Conservation (phyloP, 352 stramenopile genomes). For the Saprolegnia parasitica region DNA sequence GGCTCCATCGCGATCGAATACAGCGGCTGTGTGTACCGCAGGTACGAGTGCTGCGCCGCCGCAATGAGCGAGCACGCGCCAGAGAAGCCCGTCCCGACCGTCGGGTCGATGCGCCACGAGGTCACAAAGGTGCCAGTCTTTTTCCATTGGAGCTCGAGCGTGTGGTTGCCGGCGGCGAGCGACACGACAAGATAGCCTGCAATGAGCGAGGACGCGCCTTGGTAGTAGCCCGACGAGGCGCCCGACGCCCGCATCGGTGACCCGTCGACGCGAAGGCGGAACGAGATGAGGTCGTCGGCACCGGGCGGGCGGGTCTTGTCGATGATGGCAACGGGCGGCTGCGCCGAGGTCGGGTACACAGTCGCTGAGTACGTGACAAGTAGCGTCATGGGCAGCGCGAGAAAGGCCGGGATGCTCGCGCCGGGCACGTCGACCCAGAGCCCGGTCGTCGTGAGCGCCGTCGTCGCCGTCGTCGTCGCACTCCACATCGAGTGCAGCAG, state of each 20-base stretch:
- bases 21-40: constrained; percentile 21
- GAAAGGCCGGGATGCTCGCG: not conserved
- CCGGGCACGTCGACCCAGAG: constrained; percentile 15
- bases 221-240: constrained; percentile 13
- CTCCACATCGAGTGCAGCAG: constrained; percentile 26
- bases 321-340: constrained; percentile 12
- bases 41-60: constrained; percentile 6
- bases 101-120: constrained; percentile 17
- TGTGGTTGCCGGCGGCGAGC: constrained; percentile 25
- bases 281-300: constrained; percentile 19
- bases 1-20: not conserved
- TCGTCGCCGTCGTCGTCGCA: not conserved
- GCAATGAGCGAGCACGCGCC: constrained; percentile 24
- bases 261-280: constrained; percentile 18
- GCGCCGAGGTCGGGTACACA: constrained; percentile 1
- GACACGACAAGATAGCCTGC: constrained; percentile 7
- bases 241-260: constrained; percentile 11
- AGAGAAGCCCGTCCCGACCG: constrained; percentile 16
- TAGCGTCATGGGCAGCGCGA: constrained; percentile 1
- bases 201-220: constrained; percentile 15
- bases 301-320: not conserved
- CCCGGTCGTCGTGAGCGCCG: not conserved
- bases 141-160: constrained; percentile 23
- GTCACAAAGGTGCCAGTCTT: constrained; percentile 12
- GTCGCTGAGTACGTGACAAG: constrained; percentile 22